Percentiles rank a stretch among this genome's conserved stretches.
Conservation (phyloP, 768 basidiomycete species). For the Chlorophyllum brunneum region DNA sequence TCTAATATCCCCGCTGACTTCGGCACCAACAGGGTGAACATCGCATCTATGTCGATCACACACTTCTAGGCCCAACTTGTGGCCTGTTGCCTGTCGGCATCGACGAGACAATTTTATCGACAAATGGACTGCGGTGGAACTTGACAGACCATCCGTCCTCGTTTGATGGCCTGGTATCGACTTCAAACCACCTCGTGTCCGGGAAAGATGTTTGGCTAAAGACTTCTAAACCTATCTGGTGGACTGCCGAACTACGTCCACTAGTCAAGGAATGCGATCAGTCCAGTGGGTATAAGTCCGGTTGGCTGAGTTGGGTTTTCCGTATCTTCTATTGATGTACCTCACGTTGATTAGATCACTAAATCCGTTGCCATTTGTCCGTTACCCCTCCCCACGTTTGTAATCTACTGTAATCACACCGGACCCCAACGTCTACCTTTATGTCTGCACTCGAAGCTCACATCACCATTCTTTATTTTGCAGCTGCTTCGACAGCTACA, state of each 20-base stretch:
- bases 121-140: slow-evolving; percentile 87
- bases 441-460: slow-evolving; percentile 22
- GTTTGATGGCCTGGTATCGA: slow-evolving; percentile 84
- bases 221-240: slow-evolving; percentile 85
- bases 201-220: slow-evolving; percentile 62
- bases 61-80: slow-evolving; percentile 79
- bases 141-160: slow-evolving; percentile 65
- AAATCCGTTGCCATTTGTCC: background rate
- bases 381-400: background rate
- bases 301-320: no score
- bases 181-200: slow-evolving; percentile 87
- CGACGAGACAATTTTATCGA: slow-evolving; percentile 71
- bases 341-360: no score
- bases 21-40: slow-evolving; percentile 69
- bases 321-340: no score
- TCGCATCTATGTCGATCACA: slow-evolving; percentile 68
- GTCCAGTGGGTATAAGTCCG: no score
- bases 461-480: slow-evolving; percentile 53
- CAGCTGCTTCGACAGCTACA: slow-evolving; percentile 68
- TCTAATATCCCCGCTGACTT: background rate
- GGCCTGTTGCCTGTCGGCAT: slow-evolving; percentile 93
- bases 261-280: slow-evolving; percentile 7
- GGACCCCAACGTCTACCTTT: no score
- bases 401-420: background rate
- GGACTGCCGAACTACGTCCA: slow-evolving; percentile 72